Conservation (phyloP, 371 early-diverging fungal genomes). For the Phascolomyces articulosus region DNA sequence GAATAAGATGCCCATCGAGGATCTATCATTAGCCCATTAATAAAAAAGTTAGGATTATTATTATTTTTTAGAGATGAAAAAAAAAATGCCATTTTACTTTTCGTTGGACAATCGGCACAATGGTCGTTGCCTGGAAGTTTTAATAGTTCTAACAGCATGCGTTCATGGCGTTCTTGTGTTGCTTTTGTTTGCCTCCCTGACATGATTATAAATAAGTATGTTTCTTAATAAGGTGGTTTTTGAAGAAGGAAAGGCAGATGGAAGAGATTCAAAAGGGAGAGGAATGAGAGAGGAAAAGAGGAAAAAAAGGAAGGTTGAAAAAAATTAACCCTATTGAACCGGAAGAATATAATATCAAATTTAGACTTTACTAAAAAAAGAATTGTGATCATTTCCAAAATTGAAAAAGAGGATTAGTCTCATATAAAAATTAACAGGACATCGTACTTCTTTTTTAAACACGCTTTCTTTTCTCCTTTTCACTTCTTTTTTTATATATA, state of each 20-base stretch:
- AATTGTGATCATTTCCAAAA: too few species aligned
- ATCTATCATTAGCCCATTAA: constrained; percentile 48
- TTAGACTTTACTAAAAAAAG: too few species aligned
- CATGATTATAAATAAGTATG: constrained; percentile 17
- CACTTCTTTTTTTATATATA: neutral
- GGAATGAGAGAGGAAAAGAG: neutral
- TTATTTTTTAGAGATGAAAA: too few species aligned
- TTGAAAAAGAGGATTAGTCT: too few species aligned
- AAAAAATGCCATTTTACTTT: too few species aligned
- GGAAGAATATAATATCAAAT: too few species aligned
- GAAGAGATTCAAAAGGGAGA: neutral
- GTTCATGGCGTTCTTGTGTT: constrained; percentile 54
- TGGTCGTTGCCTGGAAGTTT: constrained; percentile 75
- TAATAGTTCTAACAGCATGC: constrained; percentile 70
- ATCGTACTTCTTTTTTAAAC: too few species aligned
- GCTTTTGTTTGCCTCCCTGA: constrained; percentile 47
- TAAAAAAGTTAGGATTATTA: too few species aligned
- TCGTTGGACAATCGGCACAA: constrained; percentile 84
- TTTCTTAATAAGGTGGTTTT: neutral
- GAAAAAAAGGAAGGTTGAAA: neutral
- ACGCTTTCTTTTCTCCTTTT: constrained; percentile 2
- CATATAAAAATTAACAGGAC: too few species aligned
- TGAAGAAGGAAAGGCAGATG: neutral
- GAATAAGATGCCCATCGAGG: constrained; percentile 97
- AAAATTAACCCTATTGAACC: neutral